phyloP scores from a whole-genome alignment of 148 eudicot species.

The Tetragonia tetragonoides region DNA sequence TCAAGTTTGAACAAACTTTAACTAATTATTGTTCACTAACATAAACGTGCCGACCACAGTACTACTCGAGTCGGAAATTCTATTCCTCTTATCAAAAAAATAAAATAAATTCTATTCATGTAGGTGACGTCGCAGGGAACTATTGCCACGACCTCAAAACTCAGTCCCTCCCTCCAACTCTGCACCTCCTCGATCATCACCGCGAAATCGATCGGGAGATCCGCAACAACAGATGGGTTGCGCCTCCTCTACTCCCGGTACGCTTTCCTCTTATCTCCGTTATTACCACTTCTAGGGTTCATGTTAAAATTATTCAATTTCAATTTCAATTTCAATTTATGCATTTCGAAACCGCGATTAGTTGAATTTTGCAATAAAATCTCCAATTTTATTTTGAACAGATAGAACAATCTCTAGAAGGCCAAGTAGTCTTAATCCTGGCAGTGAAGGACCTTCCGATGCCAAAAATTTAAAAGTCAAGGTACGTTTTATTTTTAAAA shows the following conservation, averaged over 20 bases:
- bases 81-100: too few relatives aligned
- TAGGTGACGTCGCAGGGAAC: too few relatives aligned
- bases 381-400: slow-evolving; percentile 19
- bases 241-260: slow-evolving; percentile 31
- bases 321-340: background rate
- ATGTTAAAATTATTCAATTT: background rate
- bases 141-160: background rate
- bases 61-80: too few relatives aligned
- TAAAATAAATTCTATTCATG: too few relatives aligned
- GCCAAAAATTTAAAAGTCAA: slow-evolving; percentile 68
- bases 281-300: background rate
- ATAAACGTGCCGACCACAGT: too few relatives aligned
- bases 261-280: background rate
- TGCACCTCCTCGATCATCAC: background rate
- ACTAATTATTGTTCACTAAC: too few relatives aligned
- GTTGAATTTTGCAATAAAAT: background rate
- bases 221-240: slow-evolving; percentile 20
- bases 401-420: slow-evolving; percentile 48
- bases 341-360: slow-evolving; percentile 10
- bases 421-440: slow-evolving; percentile 48
- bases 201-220: background rate
- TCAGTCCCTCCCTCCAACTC: background rate
- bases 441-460: slow-evolving; percentile 38
- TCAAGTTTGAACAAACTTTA: too few relatives aligned
- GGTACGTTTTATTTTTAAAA: slow-evolving; percentile 30